Evolutionary conservation across 306 rosid species (phyloP).

Genomic region (Calophaca sinica): DNA sequence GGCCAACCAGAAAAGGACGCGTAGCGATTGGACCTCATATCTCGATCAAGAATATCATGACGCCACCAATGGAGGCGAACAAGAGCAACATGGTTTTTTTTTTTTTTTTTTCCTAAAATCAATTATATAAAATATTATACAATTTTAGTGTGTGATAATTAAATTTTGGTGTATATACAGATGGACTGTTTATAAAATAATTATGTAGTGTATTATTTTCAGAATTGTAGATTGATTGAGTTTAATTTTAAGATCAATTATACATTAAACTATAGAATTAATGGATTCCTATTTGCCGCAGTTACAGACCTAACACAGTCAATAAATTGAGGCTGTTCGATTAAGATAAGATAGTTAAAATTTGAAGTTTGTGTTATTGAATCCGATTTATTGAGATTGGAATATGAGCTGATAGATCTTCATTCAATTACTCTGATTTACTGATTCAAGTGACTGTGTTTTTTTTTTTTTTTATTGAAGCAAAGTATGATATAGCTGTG

Average conservation of each 20-base stretch:
- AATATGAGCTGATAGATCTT: background rate
- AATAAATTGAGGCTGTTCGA: background rate
- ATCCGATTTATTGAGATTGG: background rate
- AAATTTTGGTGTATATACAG: background rate
- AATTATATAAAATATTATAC: background rate
- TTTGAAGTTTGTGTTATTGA: background rate
- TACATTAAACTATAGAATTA: background rate
- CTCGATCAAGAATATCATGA: conserved; percentile 55
- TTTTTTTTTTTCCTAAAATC: background rate
- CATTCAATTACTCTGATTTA: background rate
- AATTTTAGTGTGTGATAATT: background rate
- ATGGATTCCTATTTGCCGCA: background rate
- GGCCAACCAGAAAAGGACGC: conserved; percentile 29
- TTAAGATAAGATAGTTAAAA: background rate
- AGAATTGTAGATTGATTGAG: background rate
- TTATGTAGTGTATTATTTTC: background rate
- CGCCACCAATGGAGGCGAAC: conserved; percentile 15
- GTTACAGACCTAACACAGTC: background rate
- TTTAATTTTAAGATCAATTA: conserved; percentile 10
- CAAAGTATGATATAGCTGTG: background rate
- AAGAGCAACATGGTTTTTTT: conserved; percentile 34
- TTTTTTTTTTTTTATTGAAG: background rate
- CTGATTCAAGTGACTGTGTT: background rate
- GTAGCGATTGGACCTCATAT: conserved; percentile 72
- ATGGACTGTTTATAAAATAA: background rate